These are phyloP conservation scores for Mytilinidion resinicola DNA, from an alignment of 495 filamentous ascomycete species.

Conservation along the genomic window DNA sequence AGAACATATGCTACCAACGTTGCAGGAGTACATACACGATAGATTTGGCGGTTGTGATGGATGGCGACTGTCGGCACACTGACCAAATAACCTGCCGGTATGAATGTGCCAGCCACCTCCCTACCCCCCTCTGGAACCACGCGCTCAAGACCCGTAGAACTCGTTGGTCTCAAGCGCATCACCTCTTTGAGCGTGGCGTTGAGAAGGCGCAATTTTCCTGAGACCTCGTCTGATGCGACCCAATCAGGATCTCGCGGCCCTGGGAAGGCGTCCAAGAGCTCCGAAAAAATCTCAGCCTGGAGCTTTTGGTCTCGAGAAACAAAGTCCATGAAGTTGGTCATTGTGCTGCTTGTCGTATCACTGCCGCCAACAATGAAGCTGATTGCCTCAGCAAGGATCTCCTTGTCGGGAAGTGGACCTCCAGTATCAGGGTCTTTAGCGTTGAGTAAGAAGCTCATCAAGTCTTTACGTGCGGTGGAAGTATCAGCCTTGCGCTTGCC, in stretches of 20 bases:
- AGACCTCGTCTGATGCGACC: neutral
- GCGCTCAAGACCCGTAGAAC: slow-evolving; percentile 13
- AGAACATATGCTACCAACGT: too few relatives aligned
- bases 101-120: slow-evolving; percentile 2
- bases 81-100: slow-evolving; percentile 9
- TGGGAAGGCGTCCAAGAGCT: neutral
- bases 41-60: neutral
- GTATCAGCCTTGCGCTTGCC: slow-evolving; percentile 1
- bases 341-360: slow-evolving; percentile 17
- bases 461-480: slow-evolving; percentile 2
- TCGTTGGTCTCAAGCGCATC: slow-evolving; percentile 13
- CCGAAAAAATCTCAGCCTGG: slow-evolving; percentile 1
- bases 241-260: neutral
- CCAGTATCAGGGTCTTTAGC: slow-evolving; percentile 19
- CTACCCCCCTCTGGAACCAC: slow-evolving; percentile 8
- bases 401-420: neutral
- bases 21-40: too few relatives aligned
- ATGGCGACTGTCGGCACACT: slow-evolving; percentile 3
- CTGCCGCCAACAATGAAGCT: slow-evolving; percentile 16
- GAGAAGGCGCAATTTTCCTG: neutral
- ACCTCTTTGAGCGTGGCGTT: slow-evolving; percentile 10
- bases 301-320: neutral
- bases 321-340: slow-evolving; percentile 17
- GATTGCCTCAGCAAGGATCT: slow-evolving; percentile 17
- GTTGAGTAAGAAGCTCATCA: slow-evolving; percentile 13